phyloP scores from a whole-genome alignment of 1,284 basidiomycete genomes.

The Clitocybe nebularis region DNA sequence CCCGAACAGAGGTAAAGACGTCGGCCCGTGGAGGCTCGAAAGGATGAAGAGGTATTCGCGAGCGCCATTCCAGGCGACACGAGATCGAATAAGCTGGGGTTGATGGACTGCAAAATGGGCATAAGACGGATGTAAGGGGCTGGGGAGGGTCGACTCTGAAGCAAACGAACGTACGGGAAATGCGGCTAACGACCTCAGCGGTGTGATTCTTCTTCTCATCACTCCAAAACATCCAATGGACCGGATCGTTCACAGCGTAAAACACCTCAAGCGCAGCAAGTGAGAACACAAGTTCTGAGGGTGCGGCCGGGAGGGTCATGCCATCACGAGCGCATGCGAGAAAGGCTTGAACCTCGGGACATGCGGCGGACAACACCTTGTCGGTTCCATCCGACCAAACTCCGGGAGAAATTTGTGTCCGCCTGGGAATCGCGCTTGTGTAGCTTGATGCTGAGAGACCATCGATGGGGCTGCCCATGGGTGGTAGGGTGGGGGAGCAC shows the following conservation, averaged over 20 bases:
- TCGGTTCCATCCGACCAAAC: constrained; percentile 33
- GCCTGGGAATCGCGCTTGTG: constrained; percentile 17
- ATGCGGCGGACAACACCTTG: constrained; percentile 27
- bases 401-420: constrained; percentile 27
- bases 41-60: constrained; percentile 34
- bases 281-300: constrained; percentile 35
- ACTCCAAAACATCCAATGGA: constrained; percentile 47
- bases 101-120: constrained; percentile 26
- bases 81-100: constrained; percentile 31
- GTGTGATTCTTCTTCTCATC: constrained; percentile 31
- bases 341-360: constrained; percentile 33
- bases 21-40: constrained; percentile 29
- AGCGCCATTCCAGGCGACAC: constrained; percentile 36
- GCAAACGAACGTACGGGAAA: constrained; percentile 33
- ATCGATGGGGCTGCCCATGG: neutral
- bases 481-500: constrained; percentile 6
- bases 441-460: constrained; percentile 18
- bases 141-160: neutral
- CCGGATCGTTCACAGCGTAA: constrained; percentile 33
- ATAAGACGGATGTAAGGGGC: constrained; percentile 9
- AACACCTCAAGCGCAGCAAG: constrained; percentile 43
- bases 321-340: constrained; percentile 29
- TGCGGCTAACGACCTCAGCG: constrained; percentile 35
- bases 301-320: constrained; percentile 28
- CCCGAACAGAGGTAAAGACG: constrained; percentile 24